phyloP scores from a whole-genome alignment of 2,329 filamentous ascomycete species.

The Fusarium sp. region DNA sequence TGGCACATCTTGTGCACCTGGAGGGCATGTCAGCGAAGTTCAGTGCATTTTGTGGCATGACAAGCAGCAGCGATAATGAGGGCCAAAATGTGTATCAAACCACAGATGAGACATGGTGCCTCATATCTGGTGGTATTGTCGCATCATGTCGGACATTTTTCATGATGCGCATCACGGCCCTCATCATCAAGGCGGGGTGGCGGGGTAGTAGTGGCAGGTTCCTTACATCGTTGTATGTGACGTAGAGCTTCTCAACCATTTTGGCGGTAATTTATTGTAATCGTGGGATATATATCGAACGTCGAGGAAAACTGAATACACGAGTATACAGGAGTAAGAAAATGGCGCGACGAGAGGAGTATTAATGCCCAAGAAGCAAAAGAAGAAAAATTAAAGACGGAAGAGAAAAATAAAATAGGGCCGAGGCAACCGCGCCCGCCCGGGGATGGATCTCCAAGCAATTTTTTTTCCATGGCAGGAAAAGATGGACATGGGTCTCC shows the following conservation, averaged over 20 bases:
- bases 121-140: not conserved
- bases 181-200: slow-evolving; percentile 44
- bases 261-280: slow-evolving; percentile 51
- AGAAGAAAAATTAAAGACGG: slow-evolving; percentile 15
- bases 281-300: slow-evolving; percentile 19
- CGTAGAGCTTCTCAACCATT: slow-evolving; percentile 88
- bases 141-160: slow-evolving; percentile 21
- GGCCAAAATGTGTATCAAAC: rapidly evolving
- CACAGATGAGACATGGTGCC: not conserved
- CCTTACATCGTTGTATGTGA: slow-evolving; percentile 90
- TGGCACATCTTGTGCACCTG: slow-evolving; percentile 99
- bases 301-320: slow-evolving; percentile 6
- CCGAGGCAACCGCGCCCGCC: slow-evolving; percentile 30
- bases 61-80: not conserved
- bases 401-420: slow-evolving; percentile 21
- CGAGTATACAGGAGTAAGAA: not conserved
- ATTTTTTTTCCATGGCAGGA: slow-evolving; percentile 37
- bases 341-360: slow-evolving; percentile 18
- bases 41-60: not conserved
- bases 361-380: slow-evolving; percentile 31
- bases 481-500: not conserved
- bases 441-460: slow-evolving; percentile 37
- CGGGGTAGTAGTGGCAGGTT: slow-evolving; percentile 40
- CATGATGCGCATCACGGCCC: slow-evolving; percentile 32
- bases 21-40: slow-evolving; percentile 29